Conservation (phyloP, 1,284 basidiomycete genomes). For the Boletus sp. region DNA sequence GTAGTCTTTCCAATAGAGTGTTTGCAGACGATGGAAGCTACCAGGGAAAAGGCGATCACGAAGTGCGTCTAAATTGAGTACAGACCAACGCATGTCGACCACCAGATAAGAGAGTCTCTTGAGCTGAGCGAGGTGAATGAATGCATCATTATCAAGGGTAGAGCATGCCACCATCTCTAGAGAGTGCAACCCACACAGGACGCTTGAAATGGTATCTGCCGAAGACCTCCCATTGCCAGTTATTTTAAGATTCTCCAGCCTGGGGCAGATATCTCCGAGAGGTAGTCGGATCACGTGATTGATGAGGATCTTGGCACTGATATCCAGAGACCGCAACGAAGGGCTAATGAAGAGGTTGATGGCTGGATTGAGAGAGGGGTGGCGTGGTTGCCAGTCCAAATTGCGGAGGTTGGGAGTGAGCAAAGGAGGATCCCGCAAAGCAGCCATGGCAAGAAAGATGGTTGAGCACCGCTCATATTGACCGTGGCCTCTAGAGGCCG, state of each 20-base stretch:
- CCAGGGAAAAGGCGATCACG: constrained; percentile 9
- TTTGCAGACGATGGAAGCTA: constrained; percentile 16
- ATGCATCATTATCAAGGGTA: constrained; percentile 23
- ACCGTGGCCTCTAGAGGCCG: background rate
- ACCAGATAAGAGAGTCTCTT: constrained; percentile 16
- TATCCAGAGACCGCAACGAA: constrained; percentile 21
- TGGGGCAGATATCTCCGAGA: constrained; percentile 18
- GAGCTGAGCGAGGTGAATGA: constrained; percentile 24
- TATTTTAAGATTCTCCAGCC: constrained; percentile 22
- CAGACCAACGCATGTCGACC: constrained; percentile 26
- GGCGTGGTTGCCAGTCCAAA: constrained; percentile 17
- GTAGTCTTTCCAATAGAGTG: constrained; percentile 26
- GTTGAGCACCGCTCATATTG: constrained; percentile 2
- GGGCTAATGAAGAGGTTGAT: constrained; percentile 26
- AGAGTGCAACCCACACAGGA: constrained; percentile 14
- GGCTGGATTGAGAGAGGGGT: background rate
- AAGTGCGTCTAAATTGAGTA: constrained; percentile 14
- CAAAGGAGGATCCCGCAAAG: constrained; percentile 17
- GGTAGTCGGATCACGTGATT: constrained; percentile 8
- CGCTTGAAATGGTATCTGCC: constrained; percentile 14
- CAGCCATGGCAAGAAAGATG: constrained; percentile 18
- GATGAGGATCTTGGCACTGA: constrained; percentile 22
- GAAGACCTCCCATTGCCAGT: constrained; percentile 20
- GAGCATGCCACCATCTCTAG: constrained; percentile 18
- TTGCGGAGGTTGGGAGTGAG: constrained; percentile 25